Conservation (phyloP, 768 basidiomycete species). For the Rhizopogon vulgaris region DNA sequence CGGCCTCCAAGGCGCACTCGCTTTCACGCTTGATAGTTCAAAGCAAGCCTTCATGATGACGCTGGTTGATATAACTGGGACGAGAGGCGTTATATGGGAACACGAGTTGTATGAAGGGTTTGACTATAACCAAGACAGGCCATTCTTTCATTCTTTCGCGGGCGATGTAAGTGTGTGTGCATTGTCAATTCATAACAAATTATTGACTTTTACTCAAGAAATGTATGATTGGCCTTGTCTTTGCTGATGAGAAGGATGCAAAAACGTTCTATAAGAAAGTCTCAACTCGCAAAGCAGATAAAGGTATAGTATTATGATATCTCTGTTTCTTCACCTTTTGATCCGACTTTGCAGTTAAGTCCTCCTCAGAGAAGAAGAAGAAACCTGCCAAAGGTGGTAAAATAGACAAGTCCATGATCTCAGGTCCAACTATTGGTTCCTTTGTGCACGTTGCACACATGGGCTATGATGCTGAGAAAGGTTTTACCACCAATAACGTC, state of each 20-base stretch:
- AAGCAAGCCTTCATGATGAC: conserved; percentile 58
- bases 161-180: conserved; percentile 80
- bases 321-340: conserved; percentile 4
- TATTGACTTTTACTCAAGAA: conserved; percentile 40
- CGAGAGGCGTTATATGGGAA: conserved; percentile 87
- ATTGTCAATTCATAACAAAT: not conserved
- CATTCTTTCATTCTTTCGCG: conserved; percentile 89
- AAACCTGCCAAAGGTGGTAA: conserved; percentile 59
- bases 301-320: conserved; percentile 32
- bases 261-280: conserved; percentile 84
- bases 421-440: conserved; percentile 67
- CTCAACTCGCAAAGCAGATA: conserved; percentile 53
- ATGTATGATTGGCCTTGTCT: conserved; percentile 89
- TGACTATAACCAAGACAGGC: conserved; percentile 75
- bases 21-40: conserved; percentile 56
- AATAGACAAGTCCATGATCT: conserved; percentile 92
- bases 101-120: conserved; percentile 85
- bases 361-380: conserved; percentile 50
- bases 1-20: conserved; percentile 82
- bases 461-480: conserved; percentile 84
- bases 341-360: conserved; percentile 34
- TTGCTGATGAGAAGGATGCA: conserved; percentile 82
- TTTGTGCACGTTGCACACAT: conserved; percentile 94
- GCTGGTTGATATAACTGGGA: conserved; percentile 80
- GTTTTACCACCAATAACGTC: conserved; percentile 81